Evolutionary conservation across 352 stramenopile species (phyloP).

Genomic region (Phytophthora melonis): DNA sequence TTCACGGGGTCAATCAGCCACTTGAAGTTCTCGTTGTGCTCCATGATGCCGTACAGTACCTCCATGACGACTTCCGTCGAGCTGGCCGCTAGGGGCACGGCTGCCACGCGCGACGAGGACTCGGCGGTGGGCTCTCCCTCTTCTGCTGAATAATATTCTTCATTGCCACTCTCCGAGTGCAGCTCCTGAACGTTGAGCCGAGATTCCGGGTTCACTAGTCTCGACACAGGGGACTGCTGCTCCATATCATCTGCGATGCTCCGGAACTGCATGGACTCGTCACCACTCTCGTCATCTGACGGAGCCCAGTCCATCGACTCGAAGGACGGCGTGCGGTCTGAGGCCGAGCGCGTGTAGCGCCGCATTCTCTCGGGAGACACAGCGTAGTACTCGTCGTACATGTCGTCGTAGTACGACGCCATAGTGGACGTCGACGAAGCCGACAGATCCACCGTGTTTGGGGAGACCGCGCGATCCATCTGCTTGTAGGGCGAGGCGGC

Average conservation of each 20-base stretch:
- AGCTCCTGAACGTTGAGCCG: slow-evolving; percentile 32
- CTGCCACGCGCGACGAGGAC: slow-evolving; percentile 16
- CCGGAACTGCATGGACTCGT: slow-evolving; percentile 38
- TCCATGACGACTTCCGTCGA: slow-evolving; percentile 69
- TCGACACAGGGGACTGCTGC: slow-evolving; percentile 31
- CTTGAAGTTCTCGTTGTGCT: slow-evolving; percentile 67
- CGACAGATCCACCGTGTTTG: slow-evolving; percentile 57
- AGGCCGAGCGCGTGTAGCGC: slow-evolving; percentile 49
- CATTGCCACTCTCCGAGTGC: slow-evolving; percentile 21
- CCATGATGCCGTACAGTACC: slow-evolving; percentile 67
- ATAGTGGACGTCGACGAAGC: slow-evolving; percentile 78
- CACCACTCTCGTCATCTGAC: slow-evolving; percentile 48
- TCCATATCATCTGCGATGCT: slow-evolving; percentile 44
- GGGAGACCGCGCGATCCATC: slow-evolving; percentile 35
- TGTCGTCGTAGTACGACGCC: slow-evolving; percentile 73
- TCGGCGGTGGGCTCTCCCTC: slow-evolving; percentile 35
- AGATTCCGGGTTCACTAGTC: slow-evolving; percentile 10
- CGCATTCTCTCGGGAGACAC: slow-evolving; percentile 34
- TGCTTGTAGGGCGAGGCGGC: slow-evolving; percentile 48
- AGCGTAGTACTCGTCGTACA: slow-evolving; percentile 55
- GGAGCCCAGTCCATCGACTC: slow-evolving; percentile 59
- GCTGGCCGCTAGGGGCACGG: slow-evolving; percentile 20
- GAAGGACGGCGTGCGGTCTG: slow-evolving; percentile 46
- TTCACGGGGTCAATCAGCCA: slow-evolving; percentile 62
- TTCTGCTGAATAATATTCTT: slow-evolving; percentile 42